phyloP scores from a whole-genome alignment of 2,329 filamentous ascomycete species.

The Chaetothyriales sp. region DNA sequence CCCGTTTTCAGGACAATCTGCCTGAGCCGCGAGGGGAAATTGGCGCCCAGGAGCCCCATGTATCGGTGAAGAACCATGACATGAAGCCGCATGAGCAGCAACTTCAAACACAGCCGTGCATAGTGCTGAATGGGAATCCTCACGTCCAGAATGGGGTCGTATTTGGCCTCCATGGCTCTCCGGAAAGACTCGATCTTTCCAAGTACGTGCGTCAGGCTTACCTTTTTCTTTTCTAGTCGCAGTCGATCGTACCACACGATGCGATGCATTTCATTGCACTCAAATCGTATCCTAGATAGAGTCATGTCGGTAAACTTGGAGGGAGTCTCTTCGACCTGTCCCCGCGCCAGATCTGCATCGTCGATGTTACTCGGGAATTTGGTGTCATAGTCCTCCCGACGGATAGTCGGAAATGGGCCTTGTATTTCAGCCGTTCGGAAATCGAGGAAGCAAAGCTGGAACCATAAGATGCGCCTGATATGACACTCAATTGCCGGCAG shows the following conservation, averaged over 20 bases:
- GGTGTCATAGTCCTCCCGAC: constrained; percentile 61
- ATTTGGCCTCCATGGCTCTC: constrained; percentile 48
- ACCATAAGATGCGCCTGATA: constrained; percentile 57
- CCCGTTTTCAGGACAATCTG: constrained; percentile 50
- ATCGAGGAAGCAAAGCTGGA: constrained; percentile 63
- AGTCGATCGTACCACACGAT: constrained; percentile 55
- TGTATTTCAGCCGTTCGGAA: constrained; percentile 60
- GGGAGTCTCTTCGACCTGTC: constrained; percentile 29
- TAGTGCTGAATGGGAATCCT: constrained; percentile 47
- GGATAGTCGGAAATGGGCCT: constrained; percentile 54
- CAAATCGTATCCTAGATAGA: constrained; percentile 52
- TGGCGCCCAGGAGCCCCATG: constrained; percentile 29
- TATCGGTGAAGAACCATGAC: constrained; percentile 56
- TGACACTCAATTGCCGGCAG: constrained; percentile 55
- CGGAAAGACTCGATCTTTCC: constrained; percentile 55
- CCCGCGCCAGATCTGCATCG: constrained; percentile 42
- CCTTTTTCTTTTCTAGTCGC: constrained; percentile 46
- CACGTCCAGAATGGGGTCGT: constrained; percentile 47
- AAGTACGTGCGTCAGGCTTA: constrained; percentile 48
- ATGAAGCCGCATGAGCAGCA: constrained; percentile 48
- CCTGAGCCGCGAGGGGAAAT: constrained; percentile 40
- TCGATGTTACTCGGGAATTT: constrained; percentile 56
- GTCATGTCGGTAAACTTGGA: constrained; percentile 52
- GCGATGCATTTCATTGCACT: constrained; percentile 58
- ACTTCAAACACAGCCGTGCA: constrained; percentile 48